Evolutionary conservation across 805 yeast genomes (phyloP), one percentile per base, ranked within the genome.

Genomic region (Lipomyces mesembrius): DNA sequence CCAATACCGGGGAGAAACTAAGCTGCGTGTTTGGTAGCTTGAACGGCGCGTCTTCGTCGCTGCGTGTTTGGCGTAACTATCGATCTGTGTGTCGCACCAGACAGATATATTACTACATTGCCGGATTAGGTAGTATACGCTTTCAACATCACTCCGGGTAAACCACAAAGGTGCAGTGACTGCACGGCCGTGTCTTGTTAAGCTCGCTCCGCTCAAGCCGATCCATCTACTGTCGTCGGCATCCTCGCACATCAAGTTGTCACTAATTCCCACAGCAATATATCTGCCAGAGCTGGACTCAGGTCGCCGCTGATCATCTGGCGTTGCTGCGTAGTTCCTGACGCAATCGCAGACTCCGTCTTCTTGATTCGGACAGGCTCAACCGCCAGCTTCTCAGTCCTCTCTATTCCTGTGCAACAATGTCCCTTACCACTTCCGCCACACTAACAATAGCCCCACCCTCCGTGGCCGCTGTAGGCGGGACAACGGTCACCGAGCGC

Each of bases 381-480:
- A 37, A 37, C 43, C 43, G 22, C 22, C 49, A 43, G 49, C 17
- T 14, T 37, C 17, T 43, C 49, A n/a, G 49, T 8, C n/a, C 22
- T 27, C 35, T 58, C 27, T 12, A 29, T 32, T 22, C 52, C 17
- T 9, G 39, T 14, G 32, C 37, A 43, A 29, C 34, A 53, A 53
- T 53, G 62, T 43, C 62, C 37, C 20, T 56, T 3, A 34, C 65
- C 20, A 58, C 61, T 37, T 37, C 60, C 59, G 34, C 35, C 34
- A 39, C 60, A 12, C n/a, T 51, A 14, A 20, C 37, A 37, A 46
- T 51, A 27, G 14, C 66, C 39, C 51, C 60, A 2, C 11, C 66
- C n/a, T 12, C 46, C 46, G 5, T 57, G 11, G 57, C 62, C 56
- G 34, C 55, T 17, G 49, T 43, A 8, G 22, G 49, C 49, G 49